Evolutionary conservation across 805 yeast genomes (phyloP), one percentile per base, ranked within the genome.

Genomic region (Starmerella bombicola): DNA sequence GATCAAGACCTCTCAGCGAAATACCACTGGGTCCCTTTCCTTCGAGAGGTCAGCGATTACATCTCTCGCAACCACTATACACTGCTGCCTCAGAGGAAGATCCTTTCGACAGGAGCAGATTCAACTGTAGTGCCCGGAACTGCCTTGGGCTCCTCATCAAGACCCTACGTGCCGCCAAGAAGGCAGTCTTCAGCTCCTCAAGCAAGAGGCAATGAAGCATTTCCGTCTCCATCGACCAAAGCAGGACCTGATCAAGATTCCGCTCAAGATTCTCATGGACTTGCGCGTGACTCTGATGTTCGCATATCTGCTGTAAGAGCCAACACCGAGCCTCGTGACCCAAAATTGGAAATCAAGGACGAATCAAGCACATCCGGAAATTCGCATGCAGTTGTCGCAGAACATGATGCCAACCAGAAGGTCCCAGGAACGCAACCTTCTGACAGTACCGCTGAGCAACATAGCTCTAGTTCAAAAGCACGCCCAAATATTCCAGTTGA

Each of bases 11-110:
- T 88, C 34, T 66, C 76, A 50, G 78, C 75, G 48, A 78, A 74
- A 47, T 88, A 84, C 59, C 86, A 78, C 50, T 88, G 96, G 95
- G 69, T 80, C 46, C 71, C 74, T 42, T 88, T 86, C 55, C 66
- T 88, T 49, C 78, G 76, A 51, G 91, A 81, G 46, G 57, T 91
- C 36, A 70, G 80, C 43, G 91, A 80, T 33, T 86, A 81, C 54
- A 78, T 81, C 18, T 68, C 78, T 37, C 80, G 78, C 53, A 80
- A 56, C 38, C 56, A 54, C 37, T 46, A 50, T 23, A 28, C 54
- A 3, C 26, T 51, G 17, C 33, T 46, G n/a, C 53, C 50, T 2
- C 45, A 36, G 21, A 10, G 50, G 15, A 41, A 40, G 17, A 30
- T 15, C 12, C 4, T 4, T 16, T 5, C 20, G 6, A 9, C 17